Evolutionary conservation across 1,284 basidiomycete species (phyloP).

Genomic region (Microbotryum silenes-acaulis): DNA sequence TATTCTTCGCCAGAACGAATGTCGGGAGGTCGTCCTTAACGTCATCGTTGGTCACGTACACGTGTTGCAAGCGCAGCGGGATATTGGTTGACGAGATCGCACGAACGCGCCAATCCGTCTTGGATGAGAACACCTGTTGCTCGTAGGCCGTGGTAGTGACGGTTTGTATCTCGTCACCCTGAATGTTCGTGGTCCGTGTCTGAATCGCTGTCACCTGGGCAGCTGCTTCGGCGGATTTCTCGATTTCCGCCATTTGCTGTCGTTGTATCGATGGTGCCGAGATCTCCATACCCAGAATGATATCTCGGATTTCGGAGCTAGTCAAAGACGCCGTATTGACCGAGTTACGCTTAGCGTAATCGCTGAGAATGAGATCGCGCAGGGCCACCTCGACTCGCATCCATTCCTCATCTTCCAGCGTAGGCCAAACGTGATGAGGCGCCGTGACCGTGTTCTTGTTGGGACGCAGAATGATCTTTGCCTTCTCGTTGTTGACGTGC

Average conservation of each 20-base stretch:
- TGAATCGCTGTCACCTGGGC: conserved; percentile 93
- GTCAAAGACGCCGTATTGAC: conserved; percentile 98
- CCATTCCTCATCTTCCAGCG: conserved; percentile 92
- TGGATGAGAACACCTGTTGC: conserved; percentile 93
- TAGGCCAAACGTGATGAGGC: conserved; percentile 96
- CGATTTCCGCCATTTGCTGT: conserved; percentile 98
- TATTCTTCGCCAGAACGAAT: conserved; percentile 95
- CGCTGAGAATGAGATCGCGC: conserved; percentile 51
- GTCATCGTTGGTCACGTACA: conserved; percentile 98
- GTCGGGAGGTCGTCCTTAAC: conserved; percentile 96
- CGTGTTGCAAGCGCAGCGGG: conserved; percentile 90
- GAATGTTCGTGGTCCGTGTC: conserved; percentile 94
- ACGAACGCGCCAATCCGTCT: conserved; percentile 86
- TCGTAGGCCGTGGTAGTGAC: conserved; percentile 98
- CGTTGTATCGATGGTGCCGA: conserved; percentile 73
- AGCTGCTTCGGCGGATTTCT: conserved; percentile 90
- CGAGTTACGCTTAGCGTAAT: conserved; percentile 98
- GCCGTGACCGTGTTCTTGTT: conserved; percentile 79
- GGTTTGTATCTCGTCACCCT: conserved; percentile 92
- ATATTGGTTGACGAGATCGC: conserved; percentile 69
- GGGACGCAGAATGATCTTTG: conserved; percentile 56
- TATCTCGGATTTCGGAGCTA: conserved; percentile 89
- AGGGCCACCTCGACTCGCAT: conserved; percentile 98
- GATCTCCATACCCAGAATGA: conserved; percentile 96
- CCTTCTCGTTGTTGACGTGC: conserved; percentile 99